Conservation (phyloP, 2,329 filamentous ascomycete genomes). For the Fusarium cyanostomum region DNA sequence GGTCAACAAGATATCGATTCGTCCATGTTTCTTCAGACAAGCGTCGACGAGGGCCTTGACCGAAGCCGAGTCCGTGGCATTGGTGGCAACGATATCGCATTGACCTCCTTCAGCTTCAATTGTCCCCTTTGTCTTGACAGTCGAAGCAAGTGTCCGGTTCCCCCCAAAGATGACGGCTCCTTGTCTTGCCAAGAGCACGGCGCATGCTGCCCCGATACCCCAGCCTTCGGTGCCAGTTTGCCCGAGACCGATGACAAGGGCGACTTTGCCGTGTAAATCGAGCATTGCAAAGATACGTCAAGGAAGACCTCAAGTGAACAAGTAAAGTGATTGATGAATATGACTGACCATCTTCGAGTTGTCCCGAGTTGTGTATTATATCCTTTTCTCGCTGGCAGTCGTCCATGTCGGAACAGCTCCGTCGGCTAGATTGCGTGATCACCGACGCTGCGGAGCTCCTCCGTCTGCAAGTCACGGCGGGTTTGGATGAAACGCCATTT, state of each 20-base stretch:
- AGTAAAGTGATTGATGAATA: not conserved
- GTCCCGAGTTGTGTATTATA: not conserved
- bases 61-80: conserved; percentile 62
- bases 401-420: conserved; percentile 13
- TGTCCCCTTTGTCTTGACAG: conserved; percentile 51
- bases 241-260: conserved; percentile 57
- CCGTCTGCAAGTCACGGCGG: conserved; percentile 20
- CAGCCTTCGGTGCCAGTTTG: conserved; percentile 56
- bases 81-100: conserved; percentile 54
- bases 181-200: conserved; percentile 57
- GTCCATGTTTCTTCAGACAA: conserved; percentile 61
- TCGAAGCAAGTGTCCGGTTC: conserved; percentile 55
- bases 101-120: conserved; percentile 47
- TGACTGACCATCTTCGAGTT: not conserved
- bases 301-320: not conserved
- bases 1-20: conserved; percentile 68
- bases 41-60: conserved; percentile 63
- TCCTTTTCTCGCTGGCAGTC: not conserved
- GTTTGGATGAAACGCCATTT: conserved; percentile 23
- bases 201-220: conserved; percentile 62
- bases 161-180: conserved; percentile 62
- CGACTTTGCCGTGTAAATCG: conserved; percentile 54
- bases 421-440: conserved; percentile 31
- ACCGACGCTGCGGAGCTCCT: conserved; percentile 28
- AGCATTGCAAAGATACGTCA: conserved; percentile 42